Percentiles rank a stretch among this genome's conserved stretches.
These are phyloP conservation scores for Phytophthora ohioensis DNA, from an alignment of 352 stramenopile species.

Conservation along the genomic window DNA sequence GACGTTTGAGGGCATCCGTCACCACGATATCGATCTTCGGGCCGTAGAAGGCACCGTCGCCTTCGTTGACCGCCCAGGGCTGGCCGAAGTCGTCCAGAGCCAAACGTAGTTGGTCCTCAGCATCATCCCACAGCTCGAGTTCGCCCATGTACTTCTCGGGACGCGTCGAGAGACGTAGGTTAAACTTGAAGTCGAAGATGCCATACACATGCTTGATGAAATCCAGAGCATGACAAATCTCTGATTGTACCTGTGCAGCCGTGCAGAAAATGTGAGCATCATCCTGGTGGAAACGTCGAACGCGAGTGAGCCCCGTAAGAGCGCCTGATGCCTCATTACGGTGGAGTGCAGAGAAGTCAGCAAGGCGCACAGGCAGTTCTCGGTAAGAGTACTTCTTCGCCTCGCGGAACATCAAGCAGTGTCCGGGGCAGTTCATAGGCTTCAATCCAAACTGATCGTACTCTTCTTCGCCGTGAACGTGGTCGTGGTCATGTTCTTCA, in stretches of 20 bases:
- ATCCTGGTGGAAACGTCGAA: slow-evolving; percentile 98
- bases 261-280: slow-evolving; percentile 99
- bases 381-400: slow-evolving; percentile 94
- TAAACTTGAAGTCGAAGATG: slow-evolving; percentile 96
- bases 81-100: slow-evolving; percentile 77
- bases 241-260: slow-evolving; percentile 94
- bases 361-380: slow-evolving; percentile 94
- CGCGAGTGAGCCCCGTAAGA: slow-evolving; percentile 96
- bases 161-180: slow-evolving; percentile 93
- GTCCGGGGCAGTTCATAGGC: slow-evolving; percentile 99
- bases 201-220: slow-evolving; percentile 96
- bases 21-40: slow-evolving; percentile 99
- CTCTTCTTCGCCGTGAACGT: slow-evolving; percentile 38
- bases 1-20: slow-evolving; percentile 95
- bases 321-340: slow-evolving; percentile 96
- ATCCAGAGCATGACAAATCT: slow-evolving; percentile 94
- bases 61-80: slow-evolving; percentile 92
- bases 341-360: slow-evolving; percentile 96
- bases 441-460: slow-evolving; percentile 97
- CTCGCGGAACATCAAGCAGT: slow-evolving; percentile 98
- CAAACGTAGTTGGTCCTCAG: slow-evolving; percentile 76
- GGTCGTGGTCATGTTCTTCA: slow-evolving; percentile 28
- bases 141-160: slow-evolving; percentile 96
- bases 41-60: slow-evolving; percentile 97
- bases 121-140: slow-evolving; percentile 94